Base-by-base conservation (phyloP, 2,329 filamentous ascomycete genomes). In the Stenocarpella maydis region DNA sequence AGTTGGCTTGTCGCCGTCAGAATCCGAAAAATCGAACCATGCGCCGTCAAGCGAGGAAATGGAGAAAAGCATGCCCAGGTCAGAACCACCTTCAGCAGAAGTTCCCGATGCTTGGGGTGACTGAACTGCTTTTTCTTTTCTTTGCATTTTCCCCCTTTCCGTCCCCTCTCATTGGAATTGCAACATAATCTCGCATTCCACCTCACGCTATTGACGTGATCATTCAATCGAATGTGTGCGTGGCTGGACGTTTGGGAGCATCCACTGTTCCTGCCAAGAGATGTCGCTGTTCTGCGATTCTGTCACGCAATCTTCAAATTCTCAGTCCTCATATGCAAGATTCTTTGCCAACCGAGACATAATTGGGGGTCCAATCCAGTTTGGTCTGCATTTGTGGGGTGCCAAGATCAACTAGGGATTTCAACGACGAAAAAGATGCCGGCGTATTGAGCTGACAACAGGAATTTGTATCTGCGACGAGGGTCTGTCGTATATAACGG, bases 371-470 rank as follows among this genome's bases (percentile, higher is more conserved):
- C n/a, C 9, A 19, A 19, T 49, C 43, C 58, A 37, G 9, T 49
- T 63, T 49, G 28, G 28, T 49, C 12, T 21, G 9, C 17, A 34
- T 37, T 9, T 63, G 58, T 63, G 58, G 58, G 28, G 41, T 63
- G 58, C 58, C 58, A 63, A 63, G 58, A 34, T 63, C 14, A 37
- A 63, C 43, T 63, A 63, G 34, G 58, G 41, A 49, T 49, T 63
- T 17, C 37, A 9, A 37, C 41, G n/a, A 63, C 58, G 5, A 31
- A 49, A 61, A 37, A 34, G 26, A 49, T 49, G 58, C 39, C 58
- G 58, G 41, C 14, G 8, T 21, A 34, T 34, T 19, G 24, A 24
- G n/a, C 41, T 63, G 58, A 31, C 19, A 49, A 19, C 1, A 49
- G 58, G 41, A 49, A 49, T 2, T 24, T 24, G 41, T 24, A 34